Percentiles rank a stretch among this genome's conserved stretches.
Evolutionary conservation across 2,329 filamentous ascomycete genomes (phyloP).

Genomic region (Thielaviopsis euricoi): DNA sequence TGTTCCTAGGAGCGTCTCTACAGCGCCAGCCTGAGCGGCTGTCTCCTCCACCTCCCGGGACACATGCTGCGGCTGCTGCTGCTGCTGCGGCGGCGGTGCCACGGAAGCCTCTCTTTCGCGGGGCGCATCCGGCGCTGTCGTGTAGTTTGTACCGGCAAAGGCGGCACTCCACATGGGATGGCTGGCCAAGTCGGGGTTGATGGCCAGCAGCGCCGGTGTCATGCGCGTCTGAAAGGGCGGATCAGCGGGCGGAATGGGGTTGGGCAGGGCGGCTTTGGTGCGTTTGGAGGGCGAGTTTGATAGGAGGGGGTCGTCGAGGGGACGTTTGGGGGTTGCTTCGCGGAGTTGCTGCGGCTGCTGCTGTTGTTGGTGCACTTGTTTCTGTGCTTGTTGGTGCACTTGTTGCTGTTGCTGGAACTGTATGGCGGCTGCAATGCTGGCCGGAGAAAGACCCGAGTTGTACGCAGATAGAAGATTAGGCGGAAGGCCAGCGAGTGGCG

Average conservation of each 20-base stretch:
- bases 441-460: neutral
- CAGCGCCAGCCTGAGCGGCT: too few species aligned
- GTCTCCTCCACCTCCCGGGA: too few species aligned
- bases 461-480: neutral
- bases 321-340: neutral
- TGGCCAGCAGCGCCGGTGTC: neutral
- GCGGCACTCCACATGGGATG: slow-evolving; percentile 3
- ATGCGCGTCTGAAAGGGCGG: neutral
- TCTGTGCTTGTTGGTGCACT: too few species aligned
- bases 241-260: slow-evolving; percentile 3
- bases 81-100: too few species aligned
- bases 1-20: neutral
- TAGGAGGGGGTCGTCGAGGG: neutral
- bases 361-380: neutral
- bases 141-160: neutral
- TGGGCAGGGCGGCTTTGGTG: neutral
- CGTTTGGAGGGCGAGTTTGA: neutral
- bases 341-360: neutral
- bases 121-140: too few species aligned
- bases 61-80: too few species aligned
- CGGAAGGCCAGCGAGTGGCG: neutral
- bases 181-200: slow-evolving; percentile 3
- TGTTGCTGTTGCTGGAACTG: neutral
- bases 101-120: too few species aligned
- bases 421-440: neutral